A percentile compares a stretch with the other conserved stretches of the same genome.
These are phyloP conservation scores for Colletotrichum sp. DNA, from an alignment of 2,329 filamentous ascomycete species.

Conservation along the genomic window DNA sequence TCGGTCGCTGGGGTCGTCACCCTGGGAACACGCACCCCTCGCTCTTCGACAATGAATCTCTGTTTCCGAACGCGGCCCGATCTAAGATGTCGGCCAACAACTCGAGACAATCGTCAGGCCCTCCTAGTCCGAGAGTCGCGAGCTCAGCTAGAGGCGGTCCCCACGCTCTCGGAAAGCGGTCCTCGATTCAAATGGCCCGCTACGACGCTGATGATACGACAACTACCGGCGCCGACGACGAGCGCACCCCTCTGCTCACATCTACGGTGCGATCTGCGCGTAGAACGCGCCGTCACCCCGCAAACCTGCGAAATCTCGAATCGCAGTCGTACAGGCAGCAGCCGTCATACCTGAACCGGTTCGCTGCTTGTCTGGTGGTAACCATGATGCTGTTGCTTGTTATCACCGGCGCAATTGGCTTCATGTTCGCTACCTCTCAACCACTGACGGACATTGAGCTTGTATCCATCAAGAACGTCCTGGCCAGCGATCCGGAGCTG, in stretches of 20 bases:
- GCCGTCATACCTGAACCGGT: slow-evolving; percentile 71
- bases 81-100: slow-evolving; percentile 64
- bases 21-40: slow-evolving; percentile 72
- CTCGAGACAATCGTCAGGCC: slow-evolving; percentile 68
- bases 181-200: slow-evolving; percentile 63
- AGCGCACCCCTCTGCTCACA: slow-evolving; percentile 80
- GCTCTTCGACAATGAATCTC: slow-evolving; percentile 78
- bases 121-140: slow-evolving; percentile 67
- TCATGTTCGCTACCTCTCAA: slow-evolving; percentile 91
- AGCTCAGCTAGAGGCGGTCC: slow-evolving; percentile 28
- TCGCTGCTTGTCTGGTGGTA: slow-evolving; percentile 88
- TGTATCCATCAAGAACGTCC: slow-evolving; percentile 82
- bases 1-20: slow-evolving; percentile 76
- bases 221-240: slow-evolving; percentile 79
- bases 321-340: slow-evolving; percentile 70
- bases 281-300: slow-evolving; percentile 59
- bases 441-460: slow-evolving; percentile 82
- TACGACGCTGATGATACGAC: slow-evolving; percentile 72
- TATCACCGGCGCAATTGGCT: slow-evolving; percentile 83
- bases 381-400: slow-evolving; percentile 81
- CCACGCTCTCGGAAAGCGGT: slow-evolving; percentile 46
- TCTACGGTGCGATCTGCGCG: slow-evolving; percentile 62
- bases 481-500: slow-evolving; percentile 92
- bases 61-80: slow-evolving; percentile 72
- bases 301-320: slow-evolving; percentile 73